Base-by-base conservation (phyloP, 257 asterid species). In the Asclepias syriaca region DNA sequence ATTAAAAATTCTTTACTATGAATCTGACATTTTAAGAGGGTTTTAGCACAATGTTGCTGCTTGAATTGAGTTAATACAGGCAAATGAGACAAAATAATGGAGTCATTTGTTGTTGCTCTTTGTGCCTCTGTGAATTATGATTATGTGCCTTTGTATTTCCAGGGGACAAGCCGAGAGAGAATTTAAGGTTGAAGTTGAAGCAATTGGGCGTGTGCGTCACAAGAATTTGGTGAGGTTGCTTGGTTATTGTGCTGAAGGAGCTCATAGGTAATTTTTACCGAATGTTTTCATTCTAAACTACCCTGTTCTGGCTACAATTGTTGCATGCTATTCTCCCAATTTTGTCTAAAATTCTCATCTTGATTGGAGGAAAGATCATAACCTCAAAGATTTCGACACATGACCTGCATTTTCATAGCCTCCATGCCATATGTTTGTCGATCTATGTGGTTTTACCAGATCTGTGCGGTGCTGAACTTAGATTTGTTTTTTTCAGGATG, bases 161-260 rank as follows among this genome's bases (percentile, higher is more conserved):
- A 92, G 98, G 81, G 98, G 98, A 56, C 98, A 93, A 85, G 98
- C 98, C 3, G 98, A 93, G 82, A 87, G 87, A 68, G 98, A 93
- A 74, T 93, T 93, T 71, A 93, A 90, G 87, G 98, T 90, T 54
- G 98, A 92, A 81, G 98, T 92, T 7, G 98, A 92, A 73, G 98
- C 88, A 43, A 92, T 92, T 68, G 98, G 98, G 55, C 94, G 96
- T 1, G 98, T 92, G 2, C 84, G 97, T 10, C 98, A 92, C 51
- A 92, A 92, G 90, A 90, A 92, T 80, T 81, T 92, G 84, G 98
- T 88, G 79, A 85, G 98, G 81, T 73, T 92, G 84, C 91, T 92
- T 29, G 98, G 98, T 69, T 92, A 92, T 54, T 90, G 98, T 71
- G 98, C 88, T 5, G 98, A 92, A 84, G 98, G 97, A 80, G 92